Conservation (phyloP, 1,284 basidiomycete genomes). For the Marasmius oreades region DNA sequence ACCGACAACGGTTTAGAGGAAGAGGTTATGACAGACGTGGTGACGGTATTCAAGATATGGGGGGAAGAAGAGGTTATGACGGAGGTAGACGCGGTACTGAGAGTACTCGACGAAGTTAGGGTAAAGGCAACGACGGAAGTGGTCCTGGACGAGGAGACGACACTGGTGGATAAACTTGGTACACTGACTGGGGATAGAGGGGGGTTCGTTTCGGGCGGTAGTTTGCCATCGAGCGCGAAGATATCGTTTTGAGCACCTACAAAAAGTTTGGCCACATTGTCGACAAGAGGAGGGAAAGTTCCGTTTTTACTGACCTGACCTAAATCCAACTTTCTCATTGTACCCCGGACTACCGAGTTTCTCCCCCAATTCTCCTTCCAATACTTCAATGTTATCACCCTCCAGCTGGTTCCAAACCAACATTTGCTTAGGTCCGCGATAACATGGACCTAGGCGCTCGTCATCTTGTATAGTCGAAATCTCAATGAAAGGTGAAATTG, state of each 20-base stretch:
- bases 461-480: conserved; percentile 22
- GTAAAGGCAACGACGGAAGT: too few species aligned
- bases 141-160: too few species aligned
- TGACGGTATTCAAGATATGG: too few species aligned
- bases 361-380: conserved; percentile 34
- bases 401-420: conserved; percentile 43
- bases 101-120: too few species aligned
- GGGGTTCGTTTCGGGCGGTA: not conserved
- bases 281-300: not conserved
- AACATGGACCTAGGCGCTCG: conserved; percentile 32
- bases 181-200: not conserved
- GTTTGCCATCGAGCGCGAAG: not conserved
- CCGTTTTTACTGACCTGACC: conserved; percentile 30
- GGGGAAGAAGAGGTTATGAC: not conserved
- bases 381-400: conserved; percentile 41
- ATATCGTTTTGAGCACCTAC: conserved; percentile 14
- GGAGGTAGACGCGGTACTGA: not conserved
- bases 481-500: too few species aligned
- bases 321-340: conserved; percentile 40
- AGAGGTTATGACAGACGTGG: not conserved
- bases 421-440: conserved; percentile 36
- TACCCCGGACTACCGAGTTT: conserved; percentile 38
- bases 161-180: not conserved
- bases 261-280: not conserved
- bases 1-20: not conserved